Evolutionary conservation across 2,329 filamentous ascomycete species (phyloP), one percentile per base, ranked within the genome.

Genomic region (Sporothrix variecibatus): DNA sequence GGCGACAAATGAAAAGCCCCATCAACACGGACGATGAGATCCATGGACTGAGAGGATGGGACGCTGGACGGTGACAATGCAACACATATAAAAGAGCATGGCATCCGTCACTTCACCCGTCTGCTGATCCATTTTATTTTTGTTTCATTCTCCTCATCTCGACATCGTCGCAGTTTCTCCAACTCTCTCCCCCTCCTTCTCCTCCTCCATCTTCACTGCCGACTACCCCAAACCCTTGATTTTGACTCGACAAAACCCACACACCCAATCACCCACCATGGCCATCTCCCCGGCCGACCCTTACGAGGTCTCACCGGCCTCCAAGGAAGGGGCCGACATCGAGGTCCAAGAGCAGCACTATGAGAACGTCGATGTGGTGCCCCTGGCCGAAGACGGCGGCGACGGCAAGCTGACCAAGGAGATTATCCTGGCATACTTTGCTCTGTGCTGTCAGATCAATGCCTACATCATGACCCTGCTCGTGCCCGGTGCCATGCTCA

Each of bases 401-500:
- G 60, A 72, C n/a, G 73, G 73, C 62, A 74, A 72, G 51, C 60
- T 74, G 51, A 74, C 69, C 28, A 74, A 68, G 53, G 73, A 72
- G 69, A 72, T 72, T n/a, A 40, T 74, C 28, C 51, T 74, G 34
- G 73, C 73, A 17, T 74, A 74, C 38, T 62, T 74, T 40, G 69
- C 76, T 11, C 73, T 77, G 23, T 75, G 75, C 70, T 74, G 74
- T 43, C 75, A 76, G 73, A 76, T 76, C 65, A 75, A 77, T n/a
- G 75, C 74, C 34, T 77, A 77, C 34, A 77, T 80, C 20, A 77
- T 80, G 73, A 80, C 79, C 12, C 73, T 77, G 28, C 73, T 77
- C 20, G 75, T 77, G 75, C 81, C 81, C n/a, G 78, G 80, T 9
- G 78, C 80, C 1, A 75, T 81, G 15, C 76, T 82, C 23, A 77